Percentiles rank a stretch among this genome's conserved stretches.
These are phyloP conservation scores for Oleoguttula mirabilis DNA, from an alignment of 495 filamentous ascomycete genomes.

Conservation along the genomic window DNA sequence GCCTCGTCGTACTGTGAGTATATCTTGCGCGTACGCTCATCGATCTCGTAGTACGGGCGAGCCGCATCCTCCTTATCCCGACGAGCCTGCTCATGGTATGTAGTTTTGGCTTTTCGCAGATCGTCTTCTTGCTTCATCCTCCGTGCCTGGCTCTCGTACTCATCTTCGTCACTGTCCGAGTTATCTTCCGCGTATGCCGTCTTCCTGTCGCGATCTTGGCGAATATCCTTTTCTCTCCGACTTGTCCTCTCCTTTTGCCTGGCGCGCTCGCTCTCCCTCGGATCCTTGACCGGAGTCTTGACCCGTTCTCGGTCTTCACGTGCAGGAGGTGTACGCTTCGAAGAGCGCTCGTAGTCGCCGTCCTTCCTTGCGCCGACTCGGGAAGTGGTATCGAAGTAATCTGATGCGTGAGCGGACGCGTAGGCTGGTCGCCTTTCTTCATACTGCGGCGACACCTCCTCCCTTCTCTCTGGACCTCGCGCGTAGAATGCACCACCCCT, in stretches of 20 bases:
- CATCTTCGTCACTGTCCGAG: slow-evolving; percentile 3
- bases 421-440: slow-evolving; percentile 13
- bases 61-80: slow-evolving; percentile 4
- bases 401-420: background rate
- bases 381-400: slow-evolving; percentile 18
- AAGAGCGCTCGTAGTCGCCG: slow-evolving; percentile 7
- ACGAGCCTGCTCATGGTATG: slow-evolving; percentile 4
- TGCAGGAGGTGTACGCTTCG: slow-evolving; percentile 7
- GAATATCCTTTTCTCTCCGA: slow-evolving; percentile 10
- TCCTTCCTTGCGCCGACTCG: slow-evolving; percentile 11
- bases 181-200: slow-evolving; percentile 2
- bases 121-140: slow-evolving; percentile 10
- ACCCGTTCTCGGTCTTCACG: slow-evolving; percentile 2
- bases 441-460: slow-evolving; percentile 6
- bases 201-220: slow-evolving; percentile 14
- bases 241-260: slow-evolving; percentile 9
- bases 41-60: slow-evolving; percentile 5
- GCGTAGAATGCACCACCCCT: slow-evolving; percentile 9
- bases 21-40: slow-evolving; percentile 11
- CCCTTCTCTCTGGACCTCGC: slow-evolving; percentile 7
- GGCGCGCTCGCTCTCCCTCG: slow-evolving; percentile 11
- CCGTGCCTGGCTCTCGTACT: background rate
- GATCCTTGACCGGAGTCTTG: slow-evolving; percentile 1
- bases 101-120: slow-evolving; percentile 1
- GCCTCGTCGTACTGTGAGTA: slow-evolving; percentile 9